Evolutionary conservation across 768 basidiomycete species (phyloP), one percentile per base, ranked within the genome.

Genomic region (Lyophyllum atratum): DNA sequence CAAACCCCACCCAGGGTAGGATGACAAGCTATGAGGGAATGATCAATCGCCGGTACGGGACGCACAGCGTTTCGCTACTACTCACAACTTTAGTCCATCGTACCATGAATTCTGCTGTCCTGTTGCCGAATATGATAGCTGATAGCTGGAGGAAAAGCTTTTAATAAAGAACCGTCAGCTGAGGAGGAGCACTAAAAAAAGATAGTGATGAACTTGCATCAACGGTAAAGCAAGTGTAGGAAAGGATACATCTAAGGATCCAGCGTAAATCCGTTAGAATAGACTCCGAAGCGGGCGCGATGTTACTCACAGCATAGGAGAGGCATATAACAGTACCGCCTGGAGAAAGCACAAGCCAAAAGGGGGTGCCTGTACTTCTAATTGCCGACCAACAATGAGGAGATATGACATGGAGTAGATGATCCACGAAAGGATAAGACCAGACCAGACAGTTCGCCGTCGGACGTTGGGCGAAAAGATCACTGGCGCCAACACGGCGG

Each of bases 321-420:
- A 25, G 34, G 54, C 45, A 39, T 47, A 55, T 10, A 47, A 17
- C 33, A 55, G 8, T 1, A 25, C 31, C 37, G 54, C 29, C 33
- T 55, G 54, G 21, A 55, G 25, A 17, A 55, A 39, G 33, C 54
- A 55, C 22, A 47, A 26, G 8, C 54, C 54, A 22, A 55, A 48
- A 19, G 33, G 46, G 7, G 54, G 54, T 12, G 17, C 11, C 4
- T 37, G 34, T 22, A 21, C 21, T 17, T 17, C 14, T 19, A 33
- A 21, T 25, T 55, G 54, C 34, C 29, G 31, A 5, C 45, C 45
- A 17, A 55, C 7, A 22, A 55, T 31, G 19, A 48, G 10, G 21
- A 29, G 25, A 21, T 22, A 55, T 17, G 45, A 17, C 19, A 48
- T 14, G 15, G 54, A 46, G 37, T 55, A 46, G 9, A 55, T 14